Evolutionary conservation across 2,329 filamentous ascomycete genomes (phyloP).

Genomic region (Hypoxylon sp.): DNA sequence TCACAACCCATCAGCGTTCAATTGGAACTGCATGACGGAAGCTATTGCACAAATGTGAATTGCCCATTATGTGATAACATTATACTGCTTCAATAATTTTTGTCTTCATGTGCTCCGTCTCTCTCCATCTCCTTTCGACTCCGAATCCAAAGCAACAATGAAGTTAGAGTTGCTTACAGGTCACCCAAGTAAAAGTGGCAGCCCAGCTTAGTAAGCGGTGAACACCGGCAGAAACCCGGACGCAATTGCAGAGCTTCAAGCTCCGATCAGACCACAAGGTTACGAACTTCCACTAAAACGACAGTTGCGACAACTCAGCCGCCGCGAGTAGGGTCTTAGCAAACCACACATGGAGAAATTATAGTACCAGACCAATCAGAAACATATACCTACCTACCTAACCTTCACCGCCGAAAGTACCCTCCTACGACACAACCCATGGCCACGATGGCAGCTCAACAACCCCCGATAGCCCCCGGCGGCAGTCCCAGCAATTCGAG

Average conservation of each 20-base stretch:
- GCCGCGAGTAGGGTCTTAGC: neutral
- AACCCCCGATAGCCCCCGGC: conserved; percentile 47
- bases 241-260: conserved; percentile 29
- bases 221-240: conserved; percentile 43
- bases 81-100: neutral
- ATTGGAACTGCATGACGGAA: neutral
- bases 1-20: conserved; percentile 12
- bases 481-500: conserved; percentile 16
- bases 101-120: neutral
- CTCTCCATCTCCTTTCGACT: neutral
- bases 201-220: conserved; percentile 42
- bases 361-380: conserved; percentile 17
- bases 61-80: neutral
- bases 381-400: neutral
- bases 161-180: neutral
- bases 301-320: neutral
- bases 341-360: conserved; percentile 28
- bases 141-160: no score
- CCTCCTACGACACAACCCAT: conserved; percentile 40
- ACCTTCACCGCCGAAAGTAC: neutral
- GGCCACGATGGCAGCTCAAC: conserved; percentile 58
- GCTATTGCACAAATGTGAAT: neutral
- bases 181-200: conserved; percentile 2
- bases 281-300: conserved; percentile 4
- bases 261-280: conserved; percentile 17